Evolutionary conservation across 352 stramenopile genomes (phyloP).

Genomic region (Pythium utonaiense): DNA sequence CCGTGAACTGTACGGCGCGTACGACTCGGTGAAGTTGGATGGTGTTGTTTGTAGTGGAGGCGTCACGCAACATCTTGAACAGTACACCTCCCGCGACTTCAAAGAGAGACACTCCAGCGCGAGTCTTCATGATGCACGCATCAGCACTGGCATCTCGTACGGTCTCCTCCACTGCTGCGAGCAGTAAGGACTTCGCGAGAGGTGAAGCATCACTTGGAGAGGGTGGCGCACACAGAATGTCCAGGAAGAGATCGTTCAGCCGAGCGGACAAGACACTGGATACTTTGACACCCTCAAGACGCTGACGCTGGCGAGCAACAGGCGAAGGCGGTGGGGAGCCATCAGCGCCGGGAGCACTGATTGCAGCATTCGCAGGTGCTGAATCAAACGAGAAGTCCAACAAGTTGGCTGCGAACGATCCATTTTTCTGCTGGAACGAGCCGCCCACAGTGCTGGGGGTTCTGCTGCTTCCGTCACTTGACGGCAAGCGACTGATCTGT

Average conservation of each 20-base stretch:
- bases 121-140: conserved; percentile 45
- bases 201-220: conserved; percentile 16
- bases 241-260: conserved; percentile 52
- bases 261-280: conserved; percentile 36
- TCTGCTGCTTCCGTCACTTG: neutral
- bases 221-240: conserved; percentile 33
- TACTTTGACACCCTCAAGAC: conserved; percentile 44
- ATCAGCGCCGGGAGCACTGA: neutral
- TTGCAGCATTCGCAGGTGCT: neutral
- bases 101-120: conserved; percentile 46
- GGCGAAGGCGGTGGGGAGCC: conserved; percentile 32
- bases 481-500: conserved; percentile 48
- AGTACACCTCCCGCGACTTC: conserved; percentile 47
- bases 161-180: conserved; percentile 57
- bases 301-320: conserved; percentile 25
- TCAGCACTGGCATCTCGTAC: conserved; percentile 36
- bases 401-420: conserved; percentile 26
- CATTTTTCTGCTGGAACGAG: conserved; percentile 4
- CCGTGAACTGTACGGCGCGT: conserved; percentile 47
- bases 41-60: conserved; percentile 13
- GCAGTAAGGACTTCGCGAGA: conserved; percentile 31
- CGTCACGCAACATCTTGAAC: conserved; percentile 32
- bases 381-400: conserved; percentile 59
- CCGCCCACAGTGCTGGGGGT: neutral
- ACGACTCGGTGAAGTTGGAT: conserved; percentile 49